A percentile compares a stretch with the other conserved stretches of the same genome.
phyloP scores from a whole-genome alignment of 192 early-diverging fungal species.

The Coemansia reversa region DNA sequence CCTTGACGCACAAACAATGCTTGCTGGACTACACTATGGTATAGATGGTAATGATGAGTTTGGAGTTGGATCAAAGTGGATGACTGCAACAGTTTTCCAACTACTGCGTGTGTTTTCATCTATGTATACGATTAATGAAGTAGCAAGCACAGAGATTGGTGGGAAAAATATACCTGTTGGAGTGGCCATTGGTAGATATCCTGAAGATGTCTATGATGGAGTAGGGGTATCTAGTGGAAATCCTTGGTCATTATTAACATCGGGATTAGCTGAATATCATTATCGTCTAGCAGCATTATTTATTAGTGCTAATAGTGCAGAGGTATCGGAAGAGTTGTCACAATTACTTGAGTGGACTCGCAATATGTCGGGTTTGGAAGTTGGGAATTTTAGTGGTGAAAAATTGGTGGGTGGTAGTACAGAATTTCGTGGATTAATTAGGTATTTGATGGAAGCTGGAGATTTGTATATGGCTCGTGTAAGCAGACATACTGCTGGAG shows the following conservation, averaged over 20 bases:
- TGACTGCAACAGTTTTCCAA: conserved; percentile 21
- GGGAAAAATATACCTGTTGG: conserved; percentile 31
- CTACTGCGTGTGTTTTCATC: conserved; percentile 23
- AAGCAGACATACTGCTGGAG: conserved; percentile 48
- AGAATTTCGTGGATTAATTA: conserved; percentile 28
- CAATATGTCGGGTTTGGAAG: background rate
- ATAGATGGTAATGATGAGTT: conserved; percentile 25
- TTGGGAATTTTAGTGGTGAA: background rate
- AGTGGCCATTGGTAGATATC: conserved; percentile 70
- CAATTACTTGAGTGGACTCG: conserved; percentile 36
- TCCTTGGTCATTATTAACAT: conserved; percentile 73
- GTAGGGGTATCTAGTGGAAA: conserved; percentile 60
- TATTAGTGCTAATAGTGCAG: conserved; percentile 14
- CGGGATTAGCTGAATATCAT: conserved; percentile 63
- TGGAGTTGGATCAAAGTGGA: conserved; percentile 10
- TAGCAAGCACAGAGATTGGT: conserved; percentile 13
- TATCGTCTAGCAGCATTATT: conserved; percentile 54
- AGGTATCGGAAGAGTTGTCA: conserved; percentile 39
- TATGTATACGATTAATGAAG: conserved; percentile 30
- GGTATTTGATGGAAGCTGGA: conserved; percentile 50
- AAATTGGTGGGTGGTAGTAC: background rate
- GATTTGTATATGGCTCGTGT: conserved; percentile 63
- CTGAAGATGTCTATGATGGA: conserved; percentile 77
- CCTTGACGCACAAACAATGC: conserved; percentile 61
- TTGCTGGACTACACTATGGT: conserved; percentile 57